phyloP scores from a whole-genome alignment of 352 stramenopile species.

The Phytophthora gonapodyides region DNA sequence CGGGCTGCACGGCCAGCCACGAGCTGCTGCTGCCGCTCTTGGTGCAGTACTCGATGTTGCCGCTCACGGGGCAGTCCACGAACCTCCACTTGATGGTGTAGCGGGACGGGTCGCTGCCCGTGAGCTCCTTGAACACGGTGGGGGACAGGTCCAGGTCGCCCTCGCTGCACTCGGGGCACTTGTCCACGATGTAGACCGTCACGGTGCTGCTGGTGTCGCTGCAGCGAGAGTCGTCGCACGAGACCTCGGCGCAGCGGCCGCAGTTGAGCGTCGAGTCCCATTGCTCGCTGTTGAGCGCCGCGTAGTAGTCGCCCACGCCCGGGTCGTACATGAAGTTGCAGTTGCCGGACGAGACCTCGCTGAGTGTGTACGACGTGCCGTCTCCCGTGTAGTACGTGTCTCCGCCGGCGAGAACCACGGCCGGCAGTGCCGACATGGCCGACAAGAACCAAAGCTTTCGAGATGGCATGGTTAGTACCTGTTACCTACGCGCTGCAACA shows the following conservation, averaged over 20 bases:
- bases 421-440: constrained; percentile 8
- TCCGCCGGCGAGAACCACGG: constrained; percentile 13
- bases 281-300: constrained; percentile 65
- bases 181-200: constrained; percentile 67
- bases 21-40: constrained; percentile 53
- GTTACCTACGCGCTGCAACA: too few species aligned
- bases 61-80: constrained; percentile 47
- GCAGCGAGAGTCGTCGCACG: constrained; percentile 56
- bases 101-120: constrained; percentile 40
- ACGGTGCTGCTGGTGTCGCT: constrained; percentile 41
- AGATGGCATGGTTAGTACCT: not conserved
- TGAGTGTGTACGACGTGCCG: constrained; percentile 60
- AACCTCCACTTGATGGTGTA: constrained; percentile 59
- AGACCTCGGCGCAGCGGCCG: constrained; percentile 70
- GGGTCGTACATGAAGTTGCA: constrained; percentile 77
- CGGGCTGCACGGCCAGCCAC: constrained; percentile 52
- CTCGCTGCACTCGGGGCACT: constrained; percentile 65
- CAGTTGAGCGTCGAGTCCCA: constrained; percentile 64
- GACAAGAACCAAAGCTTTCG: constrained; percentile 15
- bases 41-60: constrained; percentile 56
- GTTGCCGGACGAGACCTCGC: constrained; percentile 47
- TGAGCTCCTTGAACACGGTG: constrained; percentile 51
- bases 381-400: constrained; percentile 47
- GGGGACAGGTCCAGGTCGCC: constrained; percentile 63
- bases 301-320: constrained; percentile 49